Conservation (phyloP, 108 stramenopile species). For the Stephanodiscus triporus region DNA sequence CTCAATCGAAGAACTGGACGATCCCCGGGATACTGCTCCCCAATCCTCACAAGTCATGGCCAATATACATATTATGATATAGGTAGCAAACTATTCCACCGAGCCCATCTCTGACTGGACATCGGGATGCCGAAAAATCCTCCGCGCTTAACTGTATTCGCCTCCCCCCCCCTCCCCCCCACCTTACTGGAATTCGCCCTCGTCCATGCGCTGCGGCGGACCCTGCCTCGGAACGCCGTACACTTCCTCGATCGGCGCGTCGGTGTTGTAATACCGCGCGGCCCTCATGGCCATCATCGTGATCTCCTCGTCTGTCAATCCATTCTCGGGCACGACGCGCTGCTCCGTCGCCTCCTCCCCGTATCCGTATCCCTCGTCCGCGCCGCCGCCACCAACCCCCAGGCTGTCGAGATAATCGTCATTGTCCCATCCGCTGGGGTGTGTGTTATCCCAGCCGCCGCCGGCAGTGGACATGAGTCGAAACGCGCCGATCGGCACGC, state of each 20-base stretch:
- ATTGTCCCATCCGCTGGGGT: conserved; percentile 9
- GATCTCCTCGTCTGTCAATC: conserved; percentile 36
- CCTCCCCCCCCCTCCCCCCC: background rate
- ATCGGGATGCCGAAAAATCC: too few relatives aligned
- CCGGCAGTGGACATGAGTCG: background rate
- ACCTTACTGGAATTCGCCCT: conserved; percentile 3
- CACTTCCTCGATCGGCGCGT: conserved; percentile 20
- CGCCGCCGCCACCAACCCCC: background rate
- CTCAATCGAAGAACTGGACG: background rate
- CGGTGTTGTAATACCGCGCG: conserved; percentile 34
- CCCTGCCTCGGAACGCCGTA: conserved; percentile 17
- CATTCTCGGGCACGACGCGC: conserved; percentile 16
- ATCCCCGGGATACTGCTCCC: too few relatives aligned
- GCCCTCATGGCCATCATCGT: conserved; percentile 29
- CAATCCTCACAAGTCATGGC: too few relatives aligned
- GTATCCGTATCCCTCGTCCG: background rate
- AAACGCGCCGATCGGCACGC: background rate
- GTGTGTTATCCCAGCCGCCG: background rate
- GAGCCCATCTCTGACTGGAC: too few relatives aligned
- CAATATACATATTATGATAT: too few relatives aligned
- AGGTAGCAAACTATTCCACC: too few relatives aligned
- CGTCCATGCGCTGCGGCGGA: conserved; percentile 18
- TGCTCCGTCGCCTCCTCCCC: background rate
- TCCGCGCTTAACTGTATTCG: too few relatives aligned
- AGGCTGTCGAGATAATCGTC: conserved; percentile 17